Conservation (phyloP, 352 stramenopile genomes). For the Discostella stelligera region DNA sequence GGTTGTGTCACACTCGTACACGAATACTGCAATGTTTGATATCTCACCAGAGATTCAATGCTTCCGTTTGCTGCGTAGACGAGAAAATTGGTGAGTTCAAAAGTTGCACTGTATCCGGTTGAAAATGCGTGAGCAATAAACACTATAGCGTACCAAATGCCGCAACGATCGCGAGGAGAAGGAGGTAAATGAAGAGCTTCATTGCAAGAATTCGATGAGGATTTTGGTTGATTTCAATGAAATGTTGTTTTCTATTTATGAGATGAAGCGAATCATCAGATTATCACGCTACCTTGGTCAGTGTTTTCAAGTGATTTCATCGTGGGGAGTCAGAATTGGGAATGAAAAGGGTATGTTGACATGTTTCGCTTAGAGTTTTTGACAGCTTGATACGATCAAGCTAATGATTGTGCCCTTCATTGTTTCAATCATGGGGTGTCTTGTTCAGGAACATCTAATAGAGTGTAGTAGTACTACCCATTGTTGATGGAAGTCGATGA, state of each 20-base stretch:
- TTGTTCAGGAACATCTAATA: background rate
- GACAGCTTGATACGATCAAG: background rate
- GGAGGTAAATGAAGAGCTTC: background rate
- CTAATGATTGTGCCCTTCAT: background rate
- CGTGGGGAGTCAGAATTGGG: background rate
- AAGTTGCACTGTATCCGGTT: background rate
- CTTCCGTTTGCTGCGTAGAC: background rate
- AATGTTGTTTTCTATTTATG: background rate
- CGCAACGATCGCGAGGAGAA: background rate
- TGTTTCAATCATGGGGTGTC: background rate
- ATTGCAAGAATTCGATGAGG: background rate
- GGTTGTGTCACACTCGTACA: background rate
- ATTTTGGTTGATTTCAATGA: background rate
- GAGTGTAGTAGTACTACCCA: no score
- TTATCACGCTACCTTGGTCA: no score
- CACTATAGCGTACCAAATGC: background rate
- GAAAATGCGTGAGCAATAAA: background rate
- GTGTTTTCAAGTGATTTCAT: background rate
- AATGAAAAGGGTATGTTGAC: background rate
- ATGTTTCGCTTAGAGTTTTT: background rate
- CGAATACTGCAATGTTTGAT: background rate
- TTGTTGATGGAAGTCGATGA: no score
- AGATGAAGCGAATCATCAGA: background rate
- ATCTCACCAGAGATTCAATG: background rate
- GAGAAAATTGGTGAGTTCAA: background rate